These are phyloP conservation scores for Volutella citrinella DNA, from an alignment of 2,329 filamentous ascomycete genomes.

Conservation along the genomic window DNA sequence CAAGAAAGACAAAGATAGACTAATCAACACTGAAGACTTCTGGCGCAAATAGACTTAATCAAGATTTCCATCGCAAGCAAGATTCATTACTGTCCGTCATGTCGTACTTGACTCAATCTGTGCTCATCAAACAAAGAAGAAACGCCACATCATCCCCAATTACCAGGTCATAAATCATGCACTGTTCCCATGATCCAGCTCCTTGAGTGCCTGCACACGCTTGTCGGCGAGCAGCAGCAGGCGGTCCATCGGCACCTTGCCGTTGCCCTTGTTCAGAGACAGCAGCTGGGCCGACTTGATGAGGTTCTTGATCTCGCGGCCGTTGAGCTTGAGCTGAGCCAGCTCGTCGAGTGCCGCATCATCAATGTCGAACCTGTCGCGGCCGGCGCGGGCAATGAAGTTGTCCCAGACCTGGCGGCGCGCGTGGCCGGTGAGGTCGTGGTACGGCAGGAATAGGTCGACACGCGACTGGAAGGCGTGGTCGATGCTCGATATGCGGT, in stretches of 20 bases:
- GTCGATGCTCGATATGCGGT: constrained; percentile 34
- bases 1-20: too few species aligned
- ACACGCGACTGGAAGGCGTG: constrained; percentile 36
- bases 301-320: constrained; percentile 48
- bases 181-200: too few species aligned
- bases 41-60: too few species aligned
- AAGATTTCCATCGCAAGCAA: too few species aligned
- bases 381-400: constrained; percentile 29
- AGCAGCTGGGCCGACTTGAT: constrained; percentile 38
- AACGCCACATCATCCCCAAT: too few species aligned
- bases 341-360: constrained; percentile 31
- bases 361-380: constrained; percentile 23
- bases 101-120: too few species aligned
- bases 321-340: constrained; percentile 39
- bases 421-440: constrained; percentile 23
- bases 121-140: too few species aligned
- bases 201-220: constrained; percentile 18
- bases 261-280: constrained; percentile 25
- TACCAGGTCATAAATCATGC: too few species aligned
- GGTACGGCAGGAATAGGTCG: constrained; percentile 28
- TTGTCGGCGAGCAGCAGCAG: constrained; percentile 32
- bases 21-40: too few species aligned
- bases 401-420: constrained; percentile 35
- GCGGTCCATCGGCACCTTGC: constrained; percentile 25
- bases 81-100: too few species aligned